Evolutionary conservation across 2,329 filamentous ascomycete genomes (phyloP), one percentile per base, ranked within the genome.

Genomic region (Diaporthe sp.): DNA sequence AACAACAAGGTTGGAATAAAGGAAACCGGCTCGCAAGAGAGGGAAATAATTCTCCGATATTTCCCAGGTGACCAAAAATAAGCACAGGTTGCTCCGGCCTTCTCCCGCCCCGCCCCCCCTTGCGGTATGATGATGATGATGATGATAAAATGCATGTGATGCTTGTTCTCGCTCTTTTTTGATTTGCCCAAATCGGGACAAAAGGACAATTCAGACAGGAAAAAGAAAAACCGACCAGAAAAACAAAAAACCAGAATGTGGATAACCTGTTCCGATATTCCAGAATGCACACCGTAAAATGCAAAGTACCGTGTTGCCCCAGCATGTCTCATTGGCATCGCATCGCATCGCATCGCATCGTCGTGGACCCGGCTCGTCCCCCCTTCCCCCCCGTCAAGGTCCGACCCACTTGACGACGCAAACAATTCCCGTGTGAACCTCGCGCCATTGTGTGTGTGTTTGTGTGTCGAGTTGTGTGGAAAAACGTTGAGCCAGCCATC

Each of bases 181-280:
- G 65, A 42, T 37, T 51, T 31, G 39, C 77, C 72, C 77, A 70
- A 77, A 76, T 31, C 39, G 77, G 76, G 75, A 75, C 68, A 60
- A 74, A 73, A 76, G 10, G 75, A 77, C 65, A 78, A 74, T 76
- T 76, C 22, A 39, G 39, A 62, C 44, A 65, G 77, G 71, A 76
- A 79, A 78, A 77, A 70, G 74, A 77, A 72, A 46, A 75, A 57
- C 57, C 72, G 15, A 22, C 55, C 15, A 71, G 57, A 72, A 76
- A 60, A 70, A 75, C 60, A 74, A 79, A 78, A 78, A 73, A 72
- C 53, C 31, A 61, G 19, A 57, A 72, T 10, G 34, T 44, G 71
- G 17, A 78, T 74, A 73, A 34, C 34, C 71, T 73, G 49, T 74
- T 75, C 76, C 79, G 75, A 77, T 78, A 77, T 78, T 72, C 49